phyloP scores from a whole-genome alignment of 805 yeast genomes.

The Dipodascus geniculatus region DNA sequence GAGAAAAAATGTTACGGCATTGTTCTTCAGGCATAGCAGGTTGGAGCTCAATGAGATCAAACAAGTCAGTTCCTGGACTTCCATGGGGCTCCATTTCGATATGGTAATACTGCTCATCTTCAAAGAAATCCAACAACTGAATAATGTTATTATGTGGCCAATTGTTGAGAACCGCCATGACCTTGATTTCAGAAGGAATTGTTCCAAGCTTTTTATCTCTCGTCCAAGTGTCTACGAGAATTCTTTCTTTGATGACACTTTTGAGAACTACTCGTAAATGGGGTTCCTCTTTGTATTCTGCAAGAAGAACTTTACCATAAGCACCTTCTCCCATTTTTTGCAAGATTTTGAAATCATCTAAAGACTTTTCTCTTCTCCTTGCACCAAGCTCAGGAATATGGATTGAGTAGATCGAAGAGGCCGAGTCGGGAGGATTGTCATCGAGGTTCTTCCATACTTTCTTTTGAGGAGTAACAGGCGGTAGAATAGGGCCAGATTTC shows the following conservation, averaged over 20 bases:
- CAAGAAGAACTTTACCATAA: constrained; percentile 84
- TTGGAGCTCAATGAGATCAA: constrained; percentile 82
- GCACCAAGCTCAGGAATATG: constrained; percentile 42
- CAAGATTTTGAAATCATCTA: constrained; percentile 56
- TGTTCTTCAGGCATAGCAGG: constrained; percentile 71
- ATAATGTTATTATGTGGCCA: constrained; percentile 81
- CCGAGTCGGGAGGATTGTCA: neutral
- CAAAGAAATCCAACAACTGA: constrained; percentile 81
- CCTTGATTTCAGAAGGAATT: constrained; percentile 91
- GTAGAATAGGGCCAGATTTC: neutral
- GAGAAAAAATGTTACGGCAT: constrained; percentile 66
- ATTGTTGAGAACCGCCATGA: constrained; percentile 58
- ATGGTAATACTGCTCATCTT: constrained; percentile 80
- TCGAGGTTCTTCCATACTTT: neutral
- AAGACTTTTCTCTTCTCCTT: constrained; percentile 55
- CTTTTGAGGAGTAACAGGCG: neutral
- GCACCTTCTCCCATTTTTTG: constrained; percentile 94
- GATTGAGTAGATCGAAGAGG: neutral
- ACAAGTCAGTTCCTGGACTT: constrained; percentile 79
- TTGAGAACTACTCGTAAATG: constrained; percentile 66
- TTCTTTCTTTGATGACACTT: constrained; percentile 83
- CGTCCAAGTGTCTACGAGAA: constrained; percentile 95
- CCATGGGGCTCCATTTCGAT: constrained; percentile 90
- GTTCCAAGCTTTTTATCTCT: constrained; percentile 86
- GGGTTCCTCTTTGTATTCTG: constrained; percentile 52